Base-by-base conservation (phyloP, 225 moss, liverwort and hornwort genomes). In the Polytrichum formosum region DNA sequence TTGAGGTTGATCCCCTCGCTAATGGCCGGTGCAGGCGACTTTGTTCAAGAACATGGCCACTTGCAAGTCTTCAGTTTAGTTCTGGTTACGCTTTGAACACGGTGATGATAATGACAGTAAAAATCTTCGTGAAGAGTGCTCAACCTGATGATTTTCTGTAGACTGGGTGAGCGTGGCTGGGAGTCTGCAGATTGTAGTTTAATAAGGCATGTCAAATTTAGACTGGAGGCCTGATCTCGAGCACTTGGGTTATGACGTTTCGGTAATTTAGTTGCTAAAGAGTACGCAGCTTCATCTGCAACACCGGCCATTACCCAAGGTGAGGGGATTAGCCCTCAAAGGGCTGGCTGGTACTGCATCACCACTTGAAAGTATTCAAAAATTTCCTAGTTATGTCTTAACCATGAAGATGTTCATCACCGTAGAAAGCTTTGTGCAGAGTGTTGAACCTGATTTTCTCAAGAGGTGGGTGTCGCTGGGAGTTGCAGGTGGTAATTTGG, bases 131-230 rank as follows among this genome's bases (percentile, higher is more conserved):
- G 35, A 8, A 35, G 35, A 26, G 61, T 62, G 61, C 6, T 62
- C 26, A 26, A 22, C 8, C 9, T 22, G 61, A 13, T 56, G 21
- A 5, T 56, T 20, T 56, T 56, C 5, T 56, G 7, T 16, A 17
- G 65, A 46, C 35, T 35, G 8, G 65, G 66, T 74, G 77, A 31
- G 35, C 0, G 9, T 35, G 35, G 2, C 9, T 9, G 9, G 35
- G 35, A 35, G 9, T 66, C 69, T 53, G 77, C 17, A 7, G 56
- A 13, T 28, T 26, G 5, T 27, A 26, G 22, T 13, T 22, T 25
- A 63, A 7, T 5, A 27, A 10, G 61, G 53, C 63, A 81, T 81
- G 85, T 73, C 79, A 63, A 61, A 55, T 53, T 56, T 64, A 1
- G 62, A 74, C 62, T 78, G 73, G 60, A 73, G 76, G 53, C 76